Evolutionary conservation across 306 rosid species (phyloP), one percentile per base, ranked within the genome.

Genomic region (Cercis canadensis): DNA sequence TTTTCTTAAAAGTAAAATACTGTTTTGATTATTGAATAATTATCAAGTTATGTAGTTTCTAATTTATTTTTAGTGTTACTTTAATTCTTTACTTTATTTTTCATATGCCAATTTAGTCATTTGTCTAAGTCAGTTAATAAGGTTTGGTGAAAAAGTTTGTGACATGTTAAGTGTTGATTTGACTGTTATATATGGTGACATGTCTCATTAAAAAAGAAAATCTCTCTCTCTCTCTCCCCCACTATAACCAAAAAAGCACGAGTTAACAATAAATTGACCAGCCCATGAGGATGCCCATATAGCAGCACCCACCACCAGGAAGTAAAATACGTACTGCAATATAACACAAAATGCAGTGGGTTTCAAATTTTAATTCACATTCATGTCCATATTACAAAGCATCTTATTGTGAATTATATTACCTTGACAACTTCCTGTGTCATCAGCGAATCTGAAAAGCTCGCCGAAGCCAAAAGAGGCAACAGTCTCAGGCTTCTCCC

Each of bases 281-380:
- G 98, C 98, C 98, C 98, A 94, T 32, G 98, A 94, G 5, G 97
- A 91, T 13, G 95, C 98, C 97, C 98, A 94, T 56, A 94, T 89
- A 36, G 98, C 97, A 86, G 98, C 98, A 70, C 98, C 98, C 53
- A 94, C 97, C 36, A 94, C 90, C 15, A 94, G 85, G 77, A 94
- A 94, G 89, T 94, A 94, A 73, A 89, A 94, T 68, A 97, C 98
- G 63, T 94, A 94, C 98, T 94, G 91, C 78, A 87, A 60, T 57
- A 50, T 15, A 73, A 7, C 63, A 53, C 8, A 69, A n/a, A n/a
- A n/a, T n/a, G n/a, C n/a, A n/a, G n/a, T n/a, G 12, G 33, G 39
- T 17, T 24, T 53, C 32, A 5, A 6, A 37, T 37, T 37, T 37
- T 1, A 39, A 84, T 53, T 78, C 46, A 76, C 19, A 17, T 31